These are phyloP conservation scores for Biscogniauxia marginata DNA, from an alignment of 2,329 filamentous ascomycete genomes.

Conservation along the genomic window DNA sequence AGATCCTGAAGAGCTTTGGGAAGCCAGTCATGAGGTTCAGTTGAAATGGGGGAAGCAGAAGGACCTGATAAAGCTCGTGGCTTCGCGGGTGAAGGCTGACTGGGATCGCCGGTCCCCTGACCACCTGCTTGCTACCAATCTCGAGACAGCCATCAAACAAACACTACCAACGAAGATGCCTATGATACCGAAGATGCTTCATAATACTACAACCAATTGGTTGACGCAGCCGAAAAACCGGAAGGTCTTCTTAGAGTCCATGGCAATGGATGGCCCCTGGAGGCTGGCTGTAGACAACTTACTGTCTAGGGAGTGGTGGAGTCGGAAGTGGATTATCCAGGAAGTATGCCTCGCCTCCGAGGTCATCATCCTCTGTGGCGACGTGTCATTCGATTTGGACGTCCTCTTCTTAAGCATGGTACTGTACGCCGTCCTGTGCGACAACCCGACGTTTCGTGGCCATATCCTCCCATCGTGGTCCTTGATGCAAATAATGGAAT, in stretches of 20 bases:
- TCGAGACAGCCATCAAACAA: background rate
- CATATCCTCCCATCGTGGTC: background rate
- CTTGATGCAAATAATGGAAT: background rate
- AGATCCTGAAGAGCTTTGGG: background rate
- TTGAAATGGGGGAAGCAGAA: background rate
- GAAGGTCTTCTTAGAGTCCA: background rate
- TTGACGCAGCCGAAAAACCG: background rate
- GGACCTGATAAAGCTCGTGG: background rate
- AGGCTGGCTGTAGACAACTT: background rate
- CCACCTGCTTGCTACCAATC: background rate
- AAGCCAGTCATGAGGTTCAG: background rate
- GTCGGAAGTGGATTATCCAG: constrained; percentile 4
- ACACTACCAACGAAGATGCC: background rate
- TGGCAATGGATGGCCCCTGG: background rate
- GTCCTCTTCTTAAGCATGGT: constrained; percentile 3
- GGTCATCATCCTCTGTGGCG: background rate
- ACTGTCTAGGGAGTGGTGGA: constrained; percentile 2
- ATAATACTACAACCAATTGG: background rate
- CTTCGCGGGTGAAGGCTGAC: background rate
- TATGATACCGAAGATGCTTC: background rate
- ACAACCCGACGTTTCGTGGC: background rate
- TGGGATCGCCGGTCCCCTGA: background rate
- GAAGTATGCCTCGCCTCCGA: constrained; percentile 1
- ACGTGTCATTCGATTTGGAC: background rate
- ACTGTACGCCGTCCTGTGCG: background rate